Evolutionary conservation across 805 yeast genomes (phyloP).

Genomic region (Kazachstania psychrophila): DNA sequence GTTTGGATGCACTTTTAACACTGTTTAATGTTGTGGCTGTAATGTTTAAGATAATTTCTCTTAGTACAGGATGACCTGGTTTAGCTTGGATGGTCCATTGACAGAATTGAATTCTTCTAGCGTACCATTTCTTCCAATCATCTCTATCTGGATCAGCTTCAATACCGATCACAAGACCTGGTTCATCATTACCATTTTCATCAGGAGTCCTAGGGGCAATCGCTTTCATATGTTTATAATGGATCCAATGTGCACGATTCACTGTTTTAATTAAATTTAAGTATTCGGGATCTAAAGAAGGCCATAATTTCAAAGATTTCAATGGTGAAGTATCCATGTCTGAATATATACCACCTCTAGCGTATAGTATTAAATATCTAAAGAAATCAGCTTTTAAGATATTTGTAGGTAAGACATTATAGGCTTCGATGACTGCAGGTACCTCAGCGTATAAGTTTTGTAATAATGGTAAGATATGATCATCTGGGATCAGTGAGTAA

Average conservation of each 20-base stretch:
- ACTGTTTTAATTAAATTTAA: not conserved
- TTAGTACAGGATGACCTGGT: conserved; percentile 80
- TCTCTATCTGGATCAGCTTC: conserved; percentile 96
- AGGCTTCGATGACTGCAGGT: conserved; percentile 73
- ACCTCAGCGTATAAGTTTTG: conserved; percentile 52
- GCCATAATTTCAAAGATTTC: conserved; percentile 69
- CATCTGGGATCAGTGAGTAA: conserved; percentile 69
- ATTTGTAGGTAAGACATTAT: conserved; percentile 62
- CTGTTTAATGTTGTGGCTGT: conserved; percentile 59
- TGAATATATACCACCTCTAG: conserved; percentile 87
- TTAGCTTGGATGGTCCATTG: conserved; percentile 94
- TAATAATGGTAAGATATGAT: conserved; percentile 47
- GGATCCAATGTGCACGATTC: not conserved
- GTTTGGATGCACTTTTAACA: conserved; percentile 6
- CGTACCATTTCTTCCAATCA: conserved; percentile 91
- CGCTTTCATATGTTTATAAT: not conserved
- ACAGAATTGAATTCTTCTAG: conserved; percentile 87
- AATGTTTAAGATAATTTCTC: conserved; percentile 71
- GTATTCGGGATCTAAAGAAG: conserved; percentile 36
- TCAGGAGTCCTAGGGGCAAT: too few relatives aligned
- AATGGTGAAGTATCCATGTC: conserved; percentile 81
- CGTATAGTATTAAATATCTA: conserved; percentile 75
- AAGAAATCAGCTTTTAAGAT: conserved; percentile 91
- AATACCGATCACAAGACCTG: conserved; percentile 81
- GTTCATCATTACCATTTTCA: too few relatives aligned